These are phyloP conservation scores for Trichoderma cornu-damae DNA, from an alignment of 2,329 filamentous ascomycete species.

Conservation along the genomic window DNA sequence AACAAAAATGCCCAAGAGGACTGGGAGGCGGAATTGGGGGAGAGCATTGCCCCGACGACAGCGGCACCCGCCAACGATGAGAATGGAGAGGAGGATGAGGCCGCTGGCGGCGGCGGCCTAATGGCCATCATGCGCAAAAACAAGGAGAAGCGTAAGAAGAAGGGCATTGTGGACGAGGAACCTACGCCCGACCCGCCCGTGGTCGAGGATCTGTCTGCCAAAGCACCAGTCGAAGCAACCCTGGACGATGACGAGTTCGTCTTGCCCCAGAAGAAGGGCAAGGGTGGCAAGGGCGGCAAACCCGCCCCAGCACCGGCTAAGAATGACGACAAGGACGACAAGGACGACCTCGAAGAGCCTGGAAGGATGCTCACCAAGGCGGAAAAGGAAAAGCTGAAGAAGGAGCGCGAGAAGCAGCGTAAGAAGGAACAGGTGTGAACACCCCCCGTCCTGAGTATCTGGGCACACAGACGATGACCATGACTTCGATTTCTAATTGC, in stretches of 20 bases:
- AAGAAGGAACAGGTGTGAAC: slow-evolving; percentile 86
- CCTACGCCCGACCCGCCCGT: slow-evolving; percentile 42
- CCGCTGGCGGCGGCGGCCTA: slow-evolving; percentile 58
- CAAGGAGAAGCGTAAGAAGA: slow-evolving; percentile 85
- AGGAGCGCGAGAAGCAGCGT: slow-evolving; percentile 95
- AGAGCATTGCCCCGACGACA: slow-evolving; percentile 60
- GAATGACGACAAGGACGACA: slow-evolving; percentile 48
- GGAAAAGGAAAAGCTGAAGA: slow-evolving; percentile 97
- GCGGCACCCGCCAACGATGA: slow-evolving; percentile 43
- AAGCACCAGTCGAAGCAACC: slow-evolving; percentile 74
- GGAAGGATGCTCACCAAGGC: slow-evolving; percentile 88
- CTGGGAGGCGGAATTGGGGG: slow-evolving; percentile 91
- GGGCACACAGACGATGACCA: no score
- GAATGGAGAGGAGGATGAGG: slow-evolving; percentile 48
- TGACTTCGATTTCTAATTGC: slow-evolving; percentile 18
- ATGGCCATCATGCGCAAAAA: slow-evolving; percentile 79
- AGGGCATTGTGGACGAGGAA: slow-evolving; percentile 68
- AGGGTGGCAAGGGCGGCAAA: slow-evolving; percentile 47
- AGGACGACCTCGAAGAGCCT: slow-evolving; percentile 46
- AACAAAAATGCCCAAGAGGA: slow-evolving; percentile 81
- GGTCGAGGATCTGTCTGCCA: slow-evolving; percentile 45
- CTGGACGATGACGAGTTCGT: slow-evolving; percentile 87
- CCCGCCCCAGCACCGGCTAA: slow-evolving; percentile 31
- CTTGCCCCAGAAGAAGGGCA: slow-evolving; percentile 69
- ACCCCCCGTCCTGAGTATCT: background rate